phyloP scores from a whole-genome alignment of 1,139 yeast species.

The Kazachstania sp. region DNA sequence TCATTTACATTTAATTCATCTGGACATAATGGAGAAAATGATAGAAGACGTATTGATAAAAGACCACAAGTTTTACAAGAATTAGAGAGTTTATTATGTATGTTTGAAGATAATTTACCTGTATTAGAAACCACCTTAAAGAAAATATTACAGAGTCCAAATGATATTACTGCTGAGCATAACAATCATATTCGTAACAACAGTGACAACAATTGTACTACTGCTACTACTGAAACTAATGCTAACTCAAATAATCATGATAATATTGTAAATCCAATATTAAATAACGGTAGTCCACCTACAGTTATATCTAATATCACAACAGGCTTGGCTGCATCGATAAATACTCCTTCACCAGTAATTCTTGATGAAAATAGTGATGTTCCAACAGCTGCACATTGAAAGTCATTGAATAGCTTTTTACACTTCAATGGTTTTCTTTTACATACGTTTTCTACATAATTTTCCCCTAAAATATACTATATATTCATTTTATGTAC shows the following conservation, averaged over 20 bases:
- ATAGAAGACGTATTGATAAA: conserved; percentile 16
- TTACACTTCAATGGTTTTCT: no score
- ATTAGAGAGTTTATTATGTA: conserved; percentile 21
- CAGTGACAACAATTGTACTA: no score
- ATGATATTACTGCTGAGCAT: background rate
- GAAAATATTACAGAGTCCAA: conserved; percentile 12
- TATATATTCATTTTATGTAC: no score
- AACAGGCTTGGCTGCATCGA: background rate
- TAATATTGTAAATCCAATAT: no score
- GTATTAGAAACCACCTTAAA: conserved; percentile 25
- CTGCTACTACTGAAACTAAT: background rate
- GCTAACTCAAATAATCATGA: no score
- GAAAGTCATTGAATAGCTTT: background rate
- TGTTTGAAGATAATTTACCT: conserved; percentile 28
- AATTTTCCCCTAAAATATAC: no score
- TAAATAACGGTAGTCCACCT: background rate
- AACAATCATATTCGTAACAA: background rate
- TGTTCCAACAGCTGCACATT: background rate
- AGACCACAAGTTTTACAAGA: conserved; percentile 28
- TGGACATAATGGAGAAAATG: conserved; percentile 8
- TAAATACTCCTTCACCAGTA: background rate
- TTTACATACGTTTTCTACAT: no score
- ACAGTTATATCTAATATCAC: background rate
- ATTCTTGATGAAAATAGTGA: background rate
- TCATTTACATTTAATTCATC: conserved; percentile 9